phyloP scores from a whole-genome alignment of 2,329 filamentous ascomycete genomes.

The Cytospora piceicola region DNA sequence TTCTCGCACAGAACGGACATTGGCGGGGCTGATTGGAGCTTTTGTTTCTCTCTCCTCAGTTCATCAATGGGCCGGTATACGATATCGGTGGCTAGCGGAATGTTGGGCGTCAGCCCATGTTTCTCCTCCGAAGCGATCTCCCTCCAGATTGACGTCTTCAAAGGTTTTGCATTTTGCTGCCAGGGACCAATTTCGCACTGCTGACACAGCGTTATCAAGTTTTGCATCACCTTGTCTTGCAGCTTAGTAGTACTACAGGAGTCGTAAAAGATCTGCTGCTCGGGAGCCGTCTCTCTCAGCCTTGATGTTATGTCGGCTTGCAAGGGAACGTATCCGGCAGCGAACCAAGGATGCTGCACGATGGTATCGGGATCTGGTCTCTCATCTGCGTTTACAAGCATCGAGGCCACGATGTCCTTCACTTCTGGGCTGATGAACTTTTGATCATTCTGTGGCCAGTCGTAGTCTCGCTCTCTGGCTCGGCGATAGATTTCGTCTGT shows the following conservation, averaged over 20 bases:
- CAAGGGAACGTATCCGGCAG: slow-evolving; percentile 72
- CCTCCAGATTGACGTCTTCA: slow-evolving; percentile 63
- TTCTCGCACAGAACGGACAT: slow-evolving; percentile 32
- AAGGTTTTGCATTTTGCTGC: slow-evolving; percentile 45
- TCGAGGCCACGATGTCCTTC: slow-evolving; percentile 75
- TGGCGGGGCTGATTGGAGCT: slow-evolving; percentile 28
- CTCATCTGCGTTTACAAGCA: slow-evolving; percentile 75
- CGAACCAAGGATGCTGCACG: slow-evolving; percentile 80
- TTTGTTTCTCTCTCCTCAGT: slow-evolving; percentile 54
- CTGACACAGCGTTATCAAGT: slow-evolving; percentile 60
- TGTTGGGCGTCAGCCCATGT: slow-evolving; percentile 64
- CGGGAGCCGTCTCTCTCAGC: slow-evolving; percentile 61
- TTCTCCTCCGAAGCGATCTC: slow-evolving; percentile 72
- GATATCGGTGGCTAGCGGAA: slow-evolving; percentile 63
- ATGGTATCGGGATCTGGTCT: slow-evolving; percentile 78
- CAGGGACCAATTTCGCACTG: slow-evolving; percentile 64
- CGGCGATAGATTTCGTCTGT: slow-evolving; percentile 83
- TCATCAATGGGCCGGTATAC: slow-evolving; percentile 69
- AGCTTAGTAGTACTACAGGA: slow-evolving; percentile 50
- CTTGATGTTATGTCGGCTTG: slow-evolving; percentile 61
- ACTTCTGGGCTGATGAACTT: slow-evolving; percentile 76
- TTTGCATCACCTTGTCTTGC: slow-evolving; percentile 52
- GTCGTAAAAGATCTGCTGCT: slow-evolving; percentile 61
- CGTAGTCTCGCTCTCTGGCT: slow-evolving; percentile 73
- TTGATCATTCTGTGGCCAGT: slow-evolving; percentile 72